A percentile compares a stretch with the other conserved stretches of the same genome.
Evolutionary conservation across 495 filamentous ascomycete species (phyloP).

Genomic region (Penicillium samsonianum): DNA sequence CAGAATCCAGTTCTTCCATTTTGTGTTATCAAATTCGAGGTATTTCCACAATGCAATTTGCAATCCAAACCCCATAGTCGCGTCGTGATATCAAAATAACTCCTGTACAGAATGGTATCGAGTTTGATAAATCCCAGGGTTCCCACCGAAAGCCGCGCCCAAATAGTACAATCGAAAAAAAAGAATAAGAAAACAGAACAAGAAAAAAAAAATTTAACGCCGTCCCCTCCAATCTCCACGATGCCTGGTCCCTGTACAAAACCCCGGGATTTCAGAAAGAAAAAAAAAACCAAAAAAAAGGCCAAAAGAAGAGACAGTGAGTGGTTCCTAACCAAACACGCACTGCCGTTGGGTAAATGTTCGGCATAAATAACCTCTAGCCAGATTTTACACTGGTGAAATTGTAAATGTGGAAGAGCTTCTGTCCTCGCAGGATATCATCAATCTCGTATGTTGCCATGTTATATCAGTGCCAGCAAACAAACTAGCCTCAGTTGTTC

Average conservation of each 20-base stretch:
- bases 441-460: not conserved
- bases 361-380: constrained; percentile 1
- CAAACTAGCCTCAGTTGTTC: constrained; percentile 31
- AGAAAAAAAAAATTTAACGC: constrained; percentile 17
- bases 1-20: constrained; percentile 22
- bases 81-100: constrained; percentile 21
- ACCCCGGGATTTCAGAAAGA: constrained; percentile 14
- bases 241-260: constrained; percentile 29
- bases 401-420: not conserved
- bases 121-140: constrained; percentile 30
- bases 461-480: not conserved
- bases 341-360: constrained; percentile 1
- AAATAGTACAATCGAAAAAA: constrained; percentile 29
- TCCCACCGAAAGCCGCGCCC: constrained; percentile 22
- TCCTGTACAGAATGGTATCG: constrained; percentile 50
- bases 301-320: not conserved
- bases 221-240: constrained; percentile 23
- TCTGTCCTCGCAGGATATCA: not conserved
- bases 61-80: constrained; percentile 10
- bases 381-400: constrained; percentile 1
- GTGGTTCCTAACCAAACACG: constrained; percentile 1
- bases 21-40: constrained; percentile 16
- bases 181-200: constrained; percentile 11
- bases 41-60: constrained; percentile 26
- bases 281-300: constrained; percentile 7